Base-by-base conservation (phyloP, 1,284 basidiomycete species). In the Melampsora larici-populina region DNA sequence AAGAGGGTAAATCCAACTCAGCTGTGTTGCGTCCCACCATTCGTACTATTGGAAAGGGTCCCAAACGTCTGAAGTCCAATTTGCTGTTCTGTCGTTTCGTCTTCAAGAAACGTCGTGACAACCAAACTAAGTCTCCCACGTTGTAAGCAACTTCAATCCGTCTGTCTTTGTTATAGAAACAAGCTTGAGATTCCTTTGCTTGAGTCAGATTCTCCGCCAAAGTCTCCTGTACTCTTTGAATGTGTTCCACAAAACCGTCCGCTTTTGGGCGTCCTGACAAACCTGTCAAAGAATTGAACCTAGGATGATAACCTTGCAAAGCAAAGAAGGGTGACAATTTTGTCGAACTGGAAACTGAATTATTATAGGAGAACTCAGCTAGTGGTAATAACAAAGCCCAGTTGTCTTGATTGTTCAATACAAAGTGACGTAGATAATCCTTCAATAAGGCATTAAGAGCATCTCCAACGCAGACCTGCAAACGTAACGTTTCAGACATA, bases 251-350 rank as follows among this genome's bases (percentile, higher is more conserved):
- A 21, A 49, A 49, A 11, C 29, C 26, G 21, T 70, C 68, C 6
- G 48, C 68, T 9, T 18, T 51, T 63, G 70, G 70, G 4, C 60
- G 51, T 6, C 2, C 6, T 18, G 71, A 64, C 63, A 26, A n/a
- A 17, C 5, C 3, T 4, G 58, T 46, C 2, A 65, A 15, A 26
- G 40, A 26, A 18, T 64, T 75, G 31, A 82, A 71, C 13, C 72
- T 80, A 17, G 85, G 85, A 64, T 84, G 79, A 64, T 82, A 86
- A 17, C 83, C 85, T 18, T 82, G 79, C 70, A 85, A 84, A 21
- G 64, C 4, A 9, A 66, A 66, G 15, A 66, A 66, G 11, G 64
- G 64, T 1, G 64, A 66, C 4, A 66, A 40, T 5, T 31, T 9
- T 6, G 13, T 66, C 11, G 64, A 66, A 21, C 24, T 13, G 2